Percentiles rank a stretch among this genome's conserved stretches.
These are phyloP conservation scores for Aspergillus brasiliensis DNA, from an alignment of 2,329 filamentous ascomycete species.

Conservation along the genomic window DNA sequence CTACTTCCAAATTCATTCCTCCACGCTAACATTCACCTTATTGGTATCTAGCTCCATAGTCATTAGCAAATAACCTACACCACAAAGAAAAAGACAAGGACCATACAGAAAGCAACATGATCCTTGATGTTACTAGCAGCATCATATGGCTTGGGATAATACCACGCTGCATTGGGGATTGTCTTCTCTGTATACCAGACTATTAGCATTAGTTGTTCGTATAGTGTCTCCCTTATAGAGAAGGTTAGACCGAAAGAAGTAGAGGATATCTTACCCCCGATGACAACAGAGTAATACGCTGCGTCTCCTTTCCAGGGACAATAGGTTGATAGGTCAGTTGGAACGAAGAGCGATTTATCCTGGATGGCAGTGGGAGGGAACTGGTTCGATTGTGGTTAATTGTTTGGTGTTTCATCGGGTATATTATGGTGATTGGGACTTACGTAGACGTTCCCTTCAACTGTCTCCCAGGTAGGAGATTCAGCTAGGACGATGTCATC, in stretches of 20 bases:
- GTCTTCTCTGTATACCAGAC: slow-evolving; percentile 41
- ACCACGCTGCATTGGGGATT: slow-evolving; percentile 60
- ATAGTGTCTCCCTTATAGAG: no score
- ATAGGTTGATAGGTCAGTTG: slow-evolving; percentile 51
- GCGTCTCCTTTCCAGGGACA: slow-evolving; percentile 63
- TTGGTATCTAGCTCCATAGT: slow-evolving; percentile 32
- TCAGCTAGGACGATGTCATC: slow-evolving; percentile 55
- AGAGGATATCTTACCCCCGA: slow-evolving; percentile 43
- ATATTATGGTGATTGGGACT: slow-evolving; percentile 2
- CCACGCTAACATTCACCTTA: slow-evolving; percentile 32
- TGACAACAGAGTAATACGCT: slow-evolving; percentile 58
- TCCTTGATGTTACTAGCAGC: slow-evolving; percentile 55
- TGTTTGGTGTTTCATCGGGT: no score
- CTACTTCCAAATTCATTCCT: slow-evolving; percentile 9
- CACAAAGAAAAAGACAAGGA: not conserved
- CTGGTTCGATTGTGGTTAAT: slow-evolving; percentile 11
- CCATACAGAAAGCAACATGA: slow-evolving; percentile 62
- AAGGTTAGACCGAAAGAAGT: no score
- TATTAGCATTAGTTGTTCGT: slow-evolving; percentile 3
- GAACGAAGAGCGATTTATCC: slow-evolving; percentile 46
- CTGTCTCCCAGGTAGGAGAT: slow-evolving; percentile 54
- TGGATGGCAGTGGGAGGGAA: slow-evolving; percentile 53
- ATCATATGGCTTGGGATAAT: slow-evolving; percentile 56
- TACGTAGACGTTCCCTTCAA: slow-evolving; percentile 59
- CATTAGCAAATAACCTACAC: not conserved